Conservation (phyloP, 2,329 filamentous ascomycete species). For the Diaporthe citriasiana region DNA sequence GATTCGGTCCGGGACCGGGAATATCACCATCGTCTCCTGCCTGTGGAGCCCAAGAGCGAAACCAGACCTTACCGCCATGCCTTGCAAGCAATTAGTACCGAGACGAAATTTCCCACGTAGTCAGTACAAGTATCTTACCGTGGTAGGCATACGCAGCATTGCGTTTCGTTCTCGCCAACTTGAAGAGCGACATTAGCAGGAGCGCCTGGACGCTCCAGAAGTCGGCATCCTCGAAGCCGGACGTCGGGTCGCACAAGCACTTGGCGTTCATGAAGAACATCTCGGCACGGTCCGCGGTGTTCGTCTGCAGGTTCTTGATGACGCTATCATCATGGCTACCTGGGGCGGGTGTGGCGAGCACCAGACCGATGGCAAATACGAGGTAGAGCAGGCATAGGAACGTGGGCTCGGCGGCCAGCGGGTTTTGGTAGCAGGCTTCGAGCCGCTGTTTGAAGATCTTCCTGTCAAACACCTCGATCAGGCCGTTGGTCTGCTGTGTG, state of each 20-base stretch:
- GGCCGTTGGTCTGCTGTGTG: slow-evolving; percentile 65
- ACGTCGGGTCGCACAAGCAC: slow-evolving; percentile 59
- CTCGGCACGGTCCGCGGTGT: slow-evolving; percentile 68
- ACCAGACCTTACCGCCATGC: slow-evolving; percentile 74
- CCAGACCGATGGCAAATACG: slow-evolving; percentile 73
- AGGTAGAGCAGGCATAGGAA: slow-evolving; percentile 73
- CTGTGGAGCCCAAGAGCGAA: slow-evolving; percentile 74
- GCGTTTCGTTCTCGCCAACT: slow-evolving; percentile 71
- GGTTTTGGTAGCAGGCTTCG: slow-evolving; percentile 68
- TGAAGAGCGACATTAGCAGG: slow-evolving; percentile 74
- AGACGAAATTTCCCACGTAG: no score
- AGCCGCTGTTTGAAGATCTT: slow-evolving; percentile 63
- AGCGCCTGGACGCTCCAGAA: slow-evolving; percentile 77
- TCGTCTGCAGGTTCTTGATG: slow-evolving; percentile 63
- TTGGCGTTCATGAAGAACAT: slow-evolving; percentile 74
- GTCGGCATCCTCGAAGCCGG: slow-evolving; percentile 71
- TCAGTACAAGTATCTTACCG: slow-evolving; percentile 56
- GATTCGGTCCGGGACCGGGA: slow-evolving; percentile 60
- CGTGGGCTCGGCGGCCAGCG: slow-evolving; percentile 62
- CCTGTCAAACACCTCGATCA: slow-evolving; percentile 72
- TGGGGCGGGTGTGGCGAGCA: slow-evolving; percentile 66
- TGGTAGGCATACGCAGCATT: slow-evolving; percentile 75
- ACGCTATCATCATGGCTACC: slow-evolving; percentile 64
- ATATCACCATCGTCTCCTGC: slow-evolving; percentile 70
- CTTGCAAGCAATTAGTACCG: slow-evolving; percentile 51